These are phyloP conservation scores for Naganishia sp. DNA, from an alignment of 1,284 basidiomycete species.

Conservation along the genomic window DNA sequence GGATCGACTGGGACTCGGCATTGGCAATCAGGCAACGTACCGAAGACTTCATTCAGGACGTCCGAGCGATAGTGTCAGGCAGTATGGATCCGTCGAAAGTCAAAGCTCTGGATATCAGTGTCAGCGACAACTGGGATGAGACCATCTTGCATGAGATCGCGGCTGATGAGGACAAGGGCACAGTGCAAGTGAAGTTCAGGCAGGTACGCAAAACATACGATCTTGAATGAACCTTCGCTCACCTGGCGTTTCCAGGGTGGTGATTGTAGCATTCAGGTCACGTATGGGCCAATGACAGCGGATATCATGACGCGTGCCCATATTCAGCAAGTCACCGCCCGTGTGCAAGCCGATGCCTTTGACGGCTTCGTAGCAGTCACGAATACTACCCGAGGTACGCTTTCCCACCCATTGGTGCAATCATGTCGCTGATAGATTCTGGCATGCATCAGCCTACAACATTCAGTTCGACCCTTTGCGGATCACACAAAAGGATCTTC, in stretches of 20 bases:
- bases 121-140: constrained; percentile 43
- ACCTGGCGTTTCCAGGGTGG: constrained; percentile 34
- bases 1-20: constrained; percentile 53
- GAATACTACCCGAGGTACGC: constrained; percentile 35
- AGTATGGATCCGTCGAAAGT: constrained; percentile 15
- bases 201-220: constrained; percentile 34
- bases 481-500: constrained; percentile 36
- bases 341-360: constrained; percentile 30
- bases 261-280: constrained; percentile 41
- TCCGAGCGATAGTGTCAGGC: constrained; percentile 37
- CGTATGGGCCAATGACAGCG: constrained; percentile 41
- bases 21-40: constrained; percentile 41
- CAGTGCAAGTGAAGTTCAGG: constrained; percentile 38
- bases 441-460: constrained; percentile 34
- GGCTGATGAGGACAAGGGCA: constrained; percentile 34
- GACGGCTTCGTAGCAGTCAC: constrained; percentile 36
- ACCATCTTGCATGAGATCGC: constrained; percentile 52
- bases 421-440: no score
- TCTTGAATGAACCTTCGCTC: background rate
- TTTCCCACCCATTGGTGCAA: background rate
- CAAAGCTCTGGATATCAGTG: constrained; percentile 32
- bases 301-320: constrained; percentile 37
- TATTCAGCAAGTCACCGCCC: constrained; percentile 39
- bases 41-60: constrained; percentile 48
- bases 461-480: constrained; percentile 38